These are phyloP conservation scores for Cordyceps militaris DNA, from an alignment of 2,329 filamentous ascomycete species.

Conservation along the genomic window DNA sequence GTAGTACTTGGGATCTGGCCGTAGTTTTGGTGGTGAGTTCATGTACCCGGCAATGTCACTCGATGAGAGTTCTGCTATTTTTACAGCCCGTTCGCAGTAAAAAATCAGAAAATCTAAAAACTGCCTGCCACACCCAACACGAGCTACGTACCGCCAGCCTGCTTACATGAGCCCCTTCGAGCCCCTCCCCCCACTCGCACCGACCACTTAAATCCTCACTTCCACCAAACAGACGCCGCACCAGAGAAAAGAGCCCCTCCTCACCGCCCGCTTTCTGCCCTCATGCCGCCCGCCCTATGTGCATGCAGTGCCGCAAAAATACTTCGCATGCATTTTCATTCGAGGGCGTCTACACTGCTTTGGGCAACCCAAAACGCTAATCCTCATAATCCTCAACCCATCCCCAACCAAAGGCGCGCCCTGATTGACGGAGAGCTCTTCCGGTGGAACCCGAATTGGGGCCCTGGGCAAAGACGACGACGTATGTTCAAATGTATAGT, in stretches of 20 bases:
- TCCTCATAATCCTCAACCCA: background rate
- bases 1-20: background rate
- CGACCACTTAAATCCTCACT: background rate
- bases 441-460: slow-evolving; percentile 12
- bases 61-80: background rate
- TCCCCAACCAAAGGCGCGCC: background rate
- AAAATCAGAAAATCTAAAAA: background rate
- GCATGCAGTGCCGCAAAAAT: slow-evolving; percentile 4
- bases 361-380: slow-evolving; percentile 2
- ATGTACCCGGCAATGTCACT: background rate
- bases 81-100: background rate
- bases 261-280: slow-evolving; percentile 12
- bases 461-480: slow-evolving; percentile 10
- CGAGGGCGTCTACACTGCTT: background rate
- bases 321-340: background rate
- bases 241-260: background rate
- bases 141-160: background rate
- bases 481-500: background rate
- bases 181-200: slow-evolving; percentile 2
- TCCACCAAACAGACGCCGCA: background rate
- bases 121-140: background rate
- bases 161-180: slow-evolving; percentile 1
- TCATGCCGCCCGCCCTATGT: too few relatives aligned
- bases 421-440: slow-evolving; percentile 11
- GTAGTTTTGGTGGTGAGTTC: background rate